Evolutionary conservation across 1,284 basidiomycete genomes (phyloP), one percentile per base, ranked within the genome.

Genomic region (Phellinidium pouzarii): DNA sequence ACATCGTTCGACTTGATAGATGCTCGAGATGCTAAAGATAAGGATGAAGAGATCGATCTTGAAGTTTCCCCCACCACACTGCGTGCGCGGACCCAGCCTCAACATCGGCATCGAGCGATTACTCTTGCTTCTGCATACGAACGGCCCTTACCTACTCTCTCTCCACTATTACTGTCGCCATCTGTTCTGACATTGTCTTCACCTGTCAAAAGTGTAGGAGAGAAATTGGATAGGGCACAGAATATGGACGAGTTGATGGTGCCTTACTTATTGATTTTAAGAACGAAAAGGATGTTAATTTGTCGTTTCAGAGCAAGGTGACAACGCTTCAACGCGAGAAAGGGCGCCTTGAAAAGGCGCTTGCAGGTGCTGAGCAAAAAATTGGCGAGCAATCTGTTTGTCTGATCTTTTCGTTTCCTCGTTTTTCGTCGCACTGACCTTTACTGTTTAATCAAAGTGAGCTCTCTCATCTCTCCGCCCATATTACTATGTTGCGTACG

Each of bases 341-440:
- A n/a, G 27, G 27, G 9, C 37, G 40, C 14, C 48, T 50, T 14
- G 40, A 50, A 40, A 6, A 29, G 26, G 26, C 42, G 23, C n/a
- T 50, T 4, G 48, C n/a, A 14, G 12, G 23, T 1, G 48, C 48
- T 2, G 29, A 22, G 11, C 25, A 20, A n/a, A 50, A 17, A 17
- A 50, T 50, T 20, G 48, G 20, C 7, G 37, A 50, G 25, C 48
- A 50, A 27, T 37, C 23, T 31, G 48, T 50, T 25, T 8, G 48
- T 40, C n/a, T 19, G 14, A 3, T 40, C 8, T 40, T 20, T 2
- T 17, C 12, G 3, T 40, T 17, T 11, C 37, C 12, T 9, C n/a
- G 31, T 25, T 25, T 31, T 20, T 4, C 5, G 9, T 43, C 22
- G 8, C 12, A 2, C 38, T 20, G 12, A 12, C 11, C 9, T 27